These are phyloP conservation scores for Debaryomyces singareniensis DNA, from an alignment of 1,139 yeast genomes.

Conservation along the genomic window DNA sequence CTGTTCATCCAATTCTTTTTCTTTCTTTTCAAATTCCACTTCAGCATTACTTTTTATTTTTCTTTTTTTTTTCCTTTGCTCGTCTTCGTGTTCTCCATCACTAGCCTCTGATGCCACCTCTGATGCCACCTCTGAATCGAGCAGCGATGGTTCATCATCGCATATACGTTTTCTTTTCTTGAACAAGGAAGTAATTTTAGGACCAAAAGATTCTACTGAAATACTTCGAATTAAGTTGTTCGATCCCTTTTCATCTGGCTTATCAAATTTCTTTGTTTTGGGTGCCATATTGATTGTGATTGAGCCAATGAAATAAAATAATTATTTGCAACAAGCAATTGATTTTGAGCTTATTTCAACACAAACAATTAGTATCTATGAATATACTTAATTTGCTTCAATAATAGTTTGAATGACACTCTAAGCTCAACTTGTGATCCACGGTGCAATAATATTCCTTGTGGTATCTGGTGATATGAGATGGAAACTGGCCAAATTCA, in stretches of 20 bases:
- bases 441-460: too few species aligned
- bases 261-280: too few species aligned
- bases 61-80: conserved; percentile 16
- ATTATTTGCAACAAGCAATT: too few species aligned
- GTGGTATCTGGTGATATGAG: too few species aligned
- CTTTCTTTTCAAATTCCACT: conserved; percentile 42
- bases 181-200: conserved; percentile 33
- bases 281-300: too few species aligned
- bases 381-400: too few species aligned
- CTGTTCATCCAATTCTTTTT: conserved; percentile 49
- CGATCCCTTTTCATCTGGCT: conserved; percentile 1
- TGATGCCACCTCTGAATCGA: conserved; percentile 10
- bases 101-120: conserved; percentile 11
- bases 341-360: too few species aligned
- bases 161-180: conserved; percentile 26
- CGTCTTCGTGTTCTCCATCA: conserved; percentile 10
- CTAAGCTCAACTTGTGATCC: too few species aligned
- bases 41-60: conserved; percentile 23
- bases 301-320: too few species aligned
- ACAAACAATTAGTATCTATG: too few species aligned
- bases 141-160: conserved; percentile 8
- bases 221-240: conserved; percentile 24
- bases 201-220: conserved; percentile 38
- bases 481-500: too few species aligned
- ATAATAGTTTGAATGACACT: too few species aligned